These are phyloP conservation scores for Mucor plumbeus DNA, from an alignment of 371 early-diverging fungal species.

Conservation along the genomic window DNA sequence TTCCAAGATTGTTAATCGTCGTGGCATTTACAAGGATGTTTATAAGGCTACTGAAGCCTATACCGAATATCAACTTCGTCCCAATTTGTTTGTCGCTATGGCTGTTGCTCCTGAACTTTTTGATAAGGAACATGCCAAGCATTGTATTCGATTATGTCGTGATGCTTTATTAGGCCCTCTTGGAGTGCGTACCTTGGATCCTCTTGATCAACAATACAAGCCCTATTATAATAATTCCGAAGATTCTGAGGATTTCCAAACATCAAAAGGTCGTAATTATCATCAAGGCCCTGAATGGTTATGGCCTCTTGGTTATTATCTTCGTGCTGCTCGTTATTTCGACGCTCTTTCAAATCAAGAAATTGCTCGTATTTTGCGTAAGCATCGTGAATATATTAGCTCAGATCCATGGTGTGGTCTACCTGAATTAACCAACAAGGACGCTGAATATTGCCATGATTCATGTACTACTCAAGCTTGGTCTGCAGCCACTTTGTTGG, in stretches of 20 bases:
- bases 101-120: constrained; percentile 95
- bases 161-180: constrained; percentile 82
- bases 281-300: constrained; percentile 99
- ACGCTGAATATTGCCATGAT: constrained; percentile 83
- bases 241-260: constrained; percentile 79
- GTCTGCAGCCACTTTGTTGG: constrained; percentile 84
- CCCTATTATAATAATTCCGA: constrained; percentile 92
- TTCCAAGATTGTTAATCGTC: constrained; percentile 76
- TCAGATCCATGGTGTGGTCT: constrained; percentile 83
- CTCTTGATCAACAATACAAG: constrained; percentile 86
- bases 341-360: constrained; percentile 39
- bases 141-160: constrained; percentile 69
- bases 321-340: constrained; percentile 85
- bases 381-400: constrained; percentile 75
- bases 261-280: constrained; percentile 96
- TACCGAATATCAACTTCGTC: constrained; percentile 92
- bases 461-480: constrained; percentile 96
- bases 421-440: constrained; percentile 92
- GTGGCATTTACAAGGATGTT: constrained; percentile 97
- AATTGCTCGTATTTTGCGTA: constrained; percentile 72
- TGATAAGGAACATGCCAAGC: constrained; percentile 71
- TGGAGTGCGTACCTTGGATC: constrained; percentile 96
- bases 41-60: constrained; percentile 72
- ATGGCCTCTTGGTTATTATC: constrained; percentile 89
- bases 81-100: constrained; percentile 93